Conservation (phyloP, 495 filamentous ascomycete genomes). For the Daldinia concentrica region DNA sequence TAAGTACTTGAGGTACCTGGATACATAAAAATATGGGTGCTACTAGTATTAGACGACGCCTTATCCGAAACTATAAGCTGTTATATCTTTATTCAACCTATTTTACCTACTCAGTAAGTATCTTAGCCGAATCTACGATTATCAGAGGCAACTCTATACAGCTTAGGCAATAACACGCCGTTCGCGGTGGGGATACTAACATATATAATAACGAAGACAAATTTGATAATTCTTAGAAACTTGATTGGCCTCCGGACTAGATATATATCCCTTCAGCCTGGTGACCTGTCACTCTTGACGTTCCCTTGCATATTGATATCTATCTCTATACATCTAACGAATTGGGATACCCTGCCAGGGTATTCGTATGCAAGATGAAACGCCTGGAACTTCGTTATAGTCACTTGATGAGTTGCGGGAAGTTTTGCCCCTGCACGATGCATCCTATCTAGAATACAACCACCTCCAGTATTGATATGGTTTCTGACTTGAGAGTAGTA, state of each 20-base stretch:
- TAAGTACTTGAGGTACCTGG: too few relatives aligned
- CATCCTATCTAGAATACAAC: conserved; percentile 12
- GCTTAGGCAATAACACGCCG: too few relatives aligned
- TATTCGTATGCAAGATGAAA: conserved; percentile 23
- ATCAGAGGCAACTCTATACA: too few relatives aligned
- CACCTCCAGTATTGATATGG: neutral
- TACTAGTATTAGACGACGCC: neutral
- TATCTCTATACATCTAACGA: neutral
- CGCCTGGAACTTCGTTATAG: conserved; percentile 26
- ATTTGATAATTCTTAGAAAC: too few relatives aligned
- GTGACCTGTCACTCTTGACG: neutral
- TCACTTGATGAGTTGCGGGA: conserved; percentile 19
- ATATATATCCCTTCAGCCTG: neutral
- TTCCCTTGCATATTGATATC: conserved; percentile 4
- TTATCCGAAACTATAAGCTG: too few relatives aligned
- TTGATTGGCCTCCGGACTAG: too few relatives aligned
- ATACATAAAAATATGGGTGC: neutral
- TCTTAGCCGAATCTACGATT: too few relatives aligned
- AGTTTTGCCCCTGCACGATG: conserved; percentile 9
- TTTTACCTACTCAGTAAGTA: too few relatives aligned
- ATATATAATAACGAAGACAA: too few relatives aligned
- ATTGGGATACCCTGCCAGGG: neutral
- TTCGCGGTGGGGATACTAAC: too few relatives aligned
- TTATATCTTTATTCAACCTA: too few relatives aligned
- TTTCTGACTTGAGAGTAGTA: too few relatives aligned